phyloP scores from a whole-genome alignment of 1,139 yeast genomes.

The Magnusiomyces ingens region DNA sequence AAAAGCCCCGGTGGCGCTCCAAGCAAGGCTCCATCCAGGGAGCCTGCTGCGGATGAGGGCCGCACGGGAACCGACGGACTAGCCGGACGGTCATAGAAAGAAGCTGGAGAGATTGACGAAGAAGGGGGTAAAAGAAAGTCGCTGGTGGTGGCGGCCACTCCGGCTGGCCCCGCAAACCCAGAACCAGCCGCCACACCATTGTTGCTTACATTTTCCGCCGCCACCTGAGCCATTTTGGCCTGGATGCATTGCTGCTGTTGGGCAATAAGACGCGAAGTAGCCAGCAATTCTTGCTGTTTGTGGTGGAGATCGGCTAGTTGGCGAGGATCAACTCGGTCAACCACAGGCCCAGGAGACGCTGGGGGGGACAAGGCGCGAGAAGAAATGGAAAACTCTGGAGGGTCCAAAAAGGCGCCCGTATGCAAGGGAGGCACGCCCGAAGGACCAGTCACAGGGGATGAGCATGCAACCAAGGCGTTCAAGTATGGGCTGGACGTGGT shows the following conservation, averaged over 20 bases:
- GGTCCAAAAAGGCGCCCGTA: too few species aligned
- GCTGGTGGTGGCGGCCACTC: slow-evolving; percentile 6
- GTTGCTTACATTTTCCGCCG: slow-evolving; percentile 3
- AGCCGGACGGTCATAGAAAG: not conserved
- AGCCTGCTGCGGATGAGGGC: not conserved
- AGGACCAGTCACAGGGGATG: too few species aligned
- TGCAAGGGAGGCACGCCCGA: too few species aligned
- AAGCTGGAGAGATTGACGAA: slow-evolving; percentile 4
- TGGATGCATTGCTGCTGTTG: slow-evolving; percentile 34
- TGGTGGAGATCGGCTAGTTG: slow-evolving; percentile 31
- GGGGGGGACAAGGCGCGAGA: slow-evolving; percentile 9
- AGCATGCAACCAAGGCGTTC: too few species aligned
- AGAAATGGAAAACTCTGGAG: too few species aligned
- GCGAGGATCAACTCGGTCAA: slow-evolving; percentile 15
- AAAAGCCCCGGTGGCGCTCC: too few species aligned
- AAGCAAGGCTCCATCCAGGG: too few species aligned
- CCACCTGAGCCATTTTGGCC: slow-evolving; percentile 28
- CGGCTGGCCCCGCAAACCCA: slow-evolving; percentile 11
- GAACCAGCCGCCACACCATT: too few species aligned
- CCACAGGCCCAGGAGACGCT: slow-evolving; percentile 8
- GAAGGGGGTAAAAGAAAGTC: slow-evolving; percentile 7
- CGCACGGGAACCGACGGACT: not conserved
- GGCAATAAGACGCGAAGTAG: slow-evolving; percentile 29
- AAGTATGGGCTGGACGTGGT: too few species aligned
- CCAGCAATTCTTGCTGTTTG: slow-evolving; percentile 36